Percentiles rank a stretch among this genome's conserved stretches.
phyloP scores from a whole-genome alignment of 2,329 filamentous ascomycete genomes.

The Lasiodiplodia gonubiensis region DNA sequence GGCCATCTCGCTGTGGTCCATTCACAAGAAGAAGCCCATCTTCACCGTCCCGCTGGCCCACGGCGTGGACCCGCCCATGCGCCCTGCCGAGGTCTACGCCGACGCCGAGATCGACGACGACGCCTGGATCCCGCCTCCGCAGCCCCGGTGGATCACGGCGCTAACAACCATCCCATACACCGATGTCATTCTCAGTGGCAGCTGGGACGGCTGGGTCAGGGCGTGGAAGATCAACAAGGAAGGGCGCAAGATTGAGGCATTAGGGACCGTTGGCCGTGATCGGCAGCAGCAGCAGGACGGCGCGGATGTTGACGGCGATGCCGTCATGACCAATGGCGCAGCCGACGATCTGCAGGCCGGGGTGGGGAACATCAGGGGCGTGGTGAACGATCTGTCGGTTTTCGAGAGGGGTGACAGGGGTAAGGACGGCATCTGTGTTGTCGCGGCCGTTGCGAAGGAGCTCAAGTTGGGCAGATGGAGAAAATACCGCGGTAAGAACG shows the following conservation, averaged over 20 bases:
- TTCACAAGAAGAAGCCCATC: constrained; percentile 93
- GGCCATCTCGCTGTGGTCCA: constrained; percentile 81
- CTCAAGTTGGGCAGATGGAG: constrained; percentile 84
- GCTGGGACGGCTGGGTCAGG: constrained; percentile 89
- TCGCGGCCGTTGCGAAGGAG: constrained; percentile 86
- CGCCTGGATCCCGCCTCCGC: constrained; percentile 57
- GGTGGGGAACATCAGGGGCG: constrained; percentile 63
- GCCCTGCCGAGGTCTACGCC: constrained; percentile 73
- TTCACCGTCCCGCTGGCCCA: constrained; percentile 81
- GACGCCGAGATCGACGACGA: constrained; percentile 63
- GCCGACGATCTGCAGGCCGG: constrained; percentile 22
- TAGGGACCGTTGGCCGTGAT: constrained; percentile 67
- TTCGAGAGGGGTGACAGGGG: constrained; percentile 83
- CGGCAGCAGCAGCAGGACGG: not conserved
- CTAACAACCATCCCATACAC: constrained; percentile 86
- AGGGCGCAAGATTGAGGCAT: constrained; percentile 65
- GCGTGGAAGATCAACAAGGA: constrained; percentile 79
- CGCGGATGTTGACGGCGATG: constrained; percentile 26
- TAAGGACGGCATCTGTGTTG: constrained; percentile 75
- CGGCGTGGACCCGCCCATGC: constrained; percentile 76
- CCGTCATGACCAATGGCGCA: constrained; percentile 29
- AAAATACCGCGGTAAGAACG: constrained; percentile 70
- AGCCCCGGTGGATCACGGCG: constrained; percentile 87
- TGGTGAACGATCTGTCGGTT: constrained; percentile 87
- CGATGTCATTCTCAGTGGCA: constrained; percentile 87